Evolutionary conservation across 352 stramenopile species (phyloP), one percentile per base, ranked within the genome.

Genomic region (Pythium sp.): DNA sequence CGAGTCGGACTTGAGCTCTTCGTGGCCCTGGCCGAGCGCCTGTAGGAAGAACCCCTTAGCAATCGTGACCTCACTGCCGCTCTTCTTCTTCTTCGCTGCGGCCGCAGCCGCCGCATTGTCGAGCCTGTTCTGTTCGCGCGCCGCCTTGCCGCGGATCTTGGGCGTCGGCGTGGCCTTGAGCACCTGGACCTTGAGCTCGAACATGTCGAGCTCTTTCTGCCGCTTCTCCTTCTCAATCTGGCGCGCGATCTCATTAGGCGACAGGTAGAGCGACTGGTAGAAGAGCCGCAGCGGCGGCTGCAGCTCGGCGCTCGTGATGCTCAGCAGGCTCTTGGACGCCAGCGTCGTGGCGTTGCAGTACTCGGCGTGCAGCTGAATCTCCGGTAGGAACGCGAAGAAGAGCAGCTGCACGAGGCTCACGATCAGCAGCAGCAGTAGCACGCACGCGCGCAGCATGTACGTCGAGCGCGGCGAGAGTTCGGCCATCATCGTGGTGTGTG

Each of bases 221-320:
- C 69, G 68, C 57, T 83, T 74, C 63, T 81, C 63, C 15, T 81
- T 72, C 56, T 84, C 82, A 59, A 84, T 73, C 14, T 84, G 76
- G 15, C 72, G 58, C 18, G 70, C 72, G 32, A 92, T 77, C 49
- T 91, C 84, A 5, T 74, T 62, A 5, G 86, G 84, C 4, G 84
- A 92, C 9, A 92, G 67, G 64, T 83, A 94, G 7, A 94, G 74
- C 71, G 84, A 94, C 65, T 90, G 82, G 65, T 92, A 94, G 51
- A 94, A 76, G 41, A 92, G 69, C 32, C 79, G 78, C 79, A 94
- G 80, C 36, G 86, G 86, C 58, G 83, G 73, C 56, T 64, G 30
- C 34, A 94, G 72, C 74, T 87, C 81, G 18, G 51, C 41, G 51
- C 79, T 89, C 24, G 81, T 91, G 54, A 67, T 65, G 49, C 63